These are phyloP conservation scores for Xylogone sp. DNA, from an alignment of 2,329 filamentous ascomycete genomes.

Conservation along the genomic window DNA sequence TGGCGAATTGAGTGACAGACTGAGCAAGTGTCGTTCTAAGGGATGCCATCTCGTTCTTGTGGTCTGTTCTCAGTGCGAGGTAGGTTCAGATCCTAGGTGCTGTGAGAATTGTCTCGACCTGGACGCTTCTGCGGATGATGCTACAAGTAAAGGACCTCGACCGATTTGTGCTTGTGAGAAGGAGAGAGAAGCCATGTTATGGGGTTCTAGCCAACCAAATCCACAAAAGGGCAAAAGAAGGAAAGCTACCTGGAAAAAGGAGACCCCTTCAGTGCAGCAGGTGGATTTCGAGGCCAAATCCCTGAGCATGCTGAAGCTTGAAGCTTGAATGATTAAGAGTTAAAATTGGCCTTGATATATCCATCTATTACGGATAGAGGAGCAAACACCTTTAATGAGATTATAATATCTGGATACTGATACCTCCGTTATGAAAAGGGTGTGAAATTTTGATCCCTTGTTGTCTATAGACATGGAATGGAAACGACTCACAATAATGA, in stretches of 20 bases:
- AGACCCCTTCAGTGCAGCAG: not conserved
- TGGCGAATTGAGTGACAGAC: conserved; percentile 14
- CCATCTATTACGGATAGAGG: no score
- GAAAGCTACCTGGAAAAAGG: not conserved
- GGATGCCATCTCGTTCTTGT: conserved; percentile 29
- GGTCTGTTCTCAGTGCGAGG: conserved; percentile 23
- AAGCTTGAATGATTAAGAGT: not conserved
- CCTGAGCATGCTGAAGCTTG: not conserved
- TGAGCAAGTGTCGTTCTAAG: conserved; percentile 26
- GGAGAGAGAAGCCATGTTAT: conserved; percentile 24
- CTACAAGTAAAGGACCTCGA: conserved; percentile 7
- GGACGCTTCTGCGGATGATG: conserved; percentile 6
- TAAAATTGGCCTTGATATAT: no score
- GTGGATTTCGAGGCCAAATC: not conserved
- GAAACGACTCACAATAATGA: no score
- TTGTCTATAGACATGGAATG: no score
- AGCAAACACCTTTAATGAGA: no score
- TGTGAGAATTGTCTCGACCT: conserved; percentile 22
- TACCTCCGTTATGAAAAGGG: no score
- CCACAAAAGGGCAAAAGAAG: not conserved
- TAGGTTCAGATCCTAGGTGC: conserved; percentile 17
- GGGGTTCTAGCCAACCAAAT: conserved; percentile 13
- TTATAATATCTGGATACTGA: no score
- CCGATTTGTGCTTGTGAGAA: conserved; percentile 26
- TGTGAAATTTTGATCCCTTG: no score